A percentile compares a stretch with the other conserved stretches of the same genome.
phyloP scores from a whole-genome alignment of 2,329 filamentous ascomycete genomes.

The Fusarium anthophilum region DNA sequence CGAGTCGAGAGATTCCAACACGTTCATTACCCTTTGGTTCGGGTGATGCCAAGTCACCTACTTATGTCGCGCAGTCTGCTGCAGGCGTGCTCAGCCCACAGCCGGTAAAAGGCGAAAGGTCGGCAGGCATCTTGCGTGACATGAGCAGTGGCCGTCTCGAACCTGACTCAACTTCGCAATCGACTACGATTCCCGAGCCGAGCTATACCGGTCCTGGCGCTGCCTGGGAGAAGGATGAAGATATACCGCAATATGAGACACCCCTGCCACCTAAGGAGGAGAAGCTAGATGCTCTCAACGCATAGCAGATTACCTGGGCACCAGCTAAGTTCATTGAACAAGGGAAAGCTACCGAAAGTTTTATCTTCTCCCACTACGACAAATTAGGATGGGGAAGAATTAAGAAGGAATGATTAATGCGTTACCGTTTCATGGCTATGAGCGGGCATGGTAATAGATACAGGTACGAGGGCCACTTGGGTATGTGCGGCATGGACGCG shows the following conservation, averaged over 20 bases:
- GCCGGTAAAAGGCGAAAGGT: constrained; percentile 53
- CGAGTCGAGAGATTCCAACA: constrained; percentile 57
- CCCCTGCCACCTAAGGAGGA: constrained; percentile 52
- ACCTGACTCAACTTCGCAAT: constrained; percentile 19
- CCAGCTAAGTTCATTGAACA: constrained; percentile 11
- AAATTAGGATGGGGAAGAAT: constrained; percentile 2
- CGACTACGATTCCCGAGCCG: constrained; percentile 51
- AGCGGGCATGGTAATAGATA: constrained; percentile 17
- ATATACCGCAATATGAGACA: constrained; percentile 48
- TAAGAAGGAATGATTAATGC: constrained; percentile 39
- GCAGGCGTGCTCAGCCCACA: constrained; percentile 52
- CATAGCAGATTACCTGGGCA: constrained; percentile 39
- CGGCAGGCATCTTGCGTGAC: constrained; percentile 48
- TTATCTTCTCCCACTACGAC: not conserved
- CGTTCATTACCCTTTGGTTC: constrained; percentile 64
- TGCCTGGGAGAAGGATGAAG: constrained; percentile 63
- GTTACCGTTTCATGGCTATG: constrained; percentile 22
- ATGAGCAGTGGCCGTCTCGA: constrained; percentile 39
- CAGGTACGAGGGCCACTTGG: constrained; percentile 23
- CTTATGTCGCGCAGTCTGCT: constrained; percentile 41
- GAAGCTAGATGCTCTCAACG: constrained; percentile 54
- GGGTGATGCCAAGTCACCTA: constrained; percentile 49
- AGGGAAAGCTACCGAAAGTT: constrained; percentile 8
- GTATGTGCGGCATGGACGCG: constrained; percentile 9
- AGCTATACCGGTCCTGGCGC: constrained; percentile 61